Conservation (phyloP, 108 stramenopile species). For the Licmophora abbreviata region DNA sequence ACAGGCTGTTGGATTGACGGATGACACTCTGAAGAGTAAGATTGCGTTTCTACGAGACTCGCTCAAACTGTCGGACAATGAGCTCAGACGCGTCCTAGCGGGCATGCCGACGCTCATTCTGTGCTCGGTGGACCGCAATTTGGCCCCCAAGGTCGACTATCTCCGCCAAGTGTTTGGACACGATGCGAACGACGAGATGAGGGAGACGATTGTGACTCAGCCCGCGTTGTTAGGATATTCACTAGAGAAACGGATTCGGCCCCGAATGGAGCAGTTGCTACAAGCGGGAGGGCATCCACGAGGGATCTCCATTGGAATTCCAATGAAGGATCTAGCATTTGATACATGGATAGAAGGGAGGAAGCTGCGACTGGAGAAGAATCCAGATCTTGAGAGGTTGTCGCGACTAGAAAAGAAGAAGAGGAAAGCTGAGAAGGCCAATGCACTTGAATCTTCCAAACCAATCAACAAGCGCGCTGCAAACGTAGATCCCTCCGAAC, state of each 20-base stretch:
- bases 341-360: conserved; percentile 39
- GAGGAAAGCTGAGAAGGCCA: conserved; percentile 3
- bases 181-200: conserved; percentile 18
- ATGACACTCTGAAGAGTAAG: conserved; percentile 43
- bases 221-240: conserved; percentile 77
- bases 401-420: background rate
- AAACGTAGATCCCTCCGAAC: background rate
- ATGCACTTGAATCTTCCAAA: background rate
- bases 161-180: conserved; percentile 24
- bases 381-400: conserved; percentile 9
- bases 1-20: conserved; percentile 46
- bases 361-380: background rate
- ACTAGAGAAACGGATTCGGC: conserved; percentile 50
- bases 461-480: background rate
- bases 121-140: conserved; percentile 38
- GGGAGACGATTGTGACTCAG: conserved; percentile 36
- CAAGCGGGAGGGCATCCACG: conserved; percentile 27
- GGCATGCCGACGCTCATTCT: conserved; percentile 63
- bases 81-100: conserved; percentile 40
- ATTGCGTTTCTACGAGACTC: conserved; percentile 41
- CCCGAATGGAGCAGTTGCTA: conserved; percentile 51
- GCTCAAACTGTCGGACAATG: conserved; percentile 17
- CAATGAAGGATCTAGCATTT: conserved; percentile 56
- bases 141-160: conserved; percentile 63
- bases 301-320: conserved; percentile 58